Base-by-base conservation (phyloP, 1,139 yeast species). In the Scheffersomyces lignicola region DNA sequence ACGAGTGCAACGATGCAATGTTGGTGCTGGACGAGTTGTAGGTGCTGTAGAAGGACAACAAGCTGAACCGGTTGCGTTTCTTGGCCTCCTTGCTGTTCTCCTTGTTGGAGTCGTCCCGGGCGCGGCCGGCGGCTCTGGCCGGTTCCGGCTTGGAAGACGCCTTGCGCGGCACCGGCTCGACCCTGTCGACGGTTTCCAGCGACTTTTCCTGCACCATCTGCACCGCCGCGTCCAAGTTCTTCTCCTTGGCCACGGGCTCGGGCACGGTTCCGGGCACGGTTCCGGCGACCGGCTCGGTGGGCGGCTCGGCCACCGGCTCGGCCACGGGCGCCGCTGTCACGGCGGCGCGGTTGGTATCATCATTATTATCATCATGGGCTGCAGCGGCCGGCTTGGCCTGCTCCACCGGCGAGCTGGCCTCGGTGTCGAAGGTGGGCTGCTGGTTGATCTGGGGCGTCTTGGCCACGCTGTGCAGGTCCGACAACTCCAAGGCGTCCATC, bases 41-140 rank as follows among this genome's bases (percentile, higher is more conserved):
- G 28, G 57, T 58, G 33, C 65, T 60, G 55, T 76, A 76, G 48
- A 77, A 73, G 3, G 79, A 73, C 32, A 77, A 62, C 41, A 76
- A 55, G 54, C 80, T 75, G 51, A 76, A 76, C 43, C 83, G 50
- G 48, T 72, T 71, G 32, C 65, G 62, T 47, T 69, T 73, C 51
- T 69, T 69, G 24, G 52, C 49, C 28, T 65, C 70, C 33, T 51
- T 58, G 34, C 58, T 58, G 40, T 56, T 41, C 32, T 49, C 51
- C 11, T 41, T 38, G 32, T 30, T 36, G 17, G 34, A 38, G 29
- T 39, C 38, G 42, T 46, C 33, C 42, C 48, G 16, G 41, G 29
- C 13, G 47, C 45, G 7, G 39, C 34, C n/a, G 40, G 38, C n/a
- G n/a, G n/a, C n/a, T n/a, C n/a, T n/a, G n/a, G n/a, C n/a, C 16